Conservation (phyloP, 805 yeast species). For the Schwanniomyces occidentalis region DNA sequence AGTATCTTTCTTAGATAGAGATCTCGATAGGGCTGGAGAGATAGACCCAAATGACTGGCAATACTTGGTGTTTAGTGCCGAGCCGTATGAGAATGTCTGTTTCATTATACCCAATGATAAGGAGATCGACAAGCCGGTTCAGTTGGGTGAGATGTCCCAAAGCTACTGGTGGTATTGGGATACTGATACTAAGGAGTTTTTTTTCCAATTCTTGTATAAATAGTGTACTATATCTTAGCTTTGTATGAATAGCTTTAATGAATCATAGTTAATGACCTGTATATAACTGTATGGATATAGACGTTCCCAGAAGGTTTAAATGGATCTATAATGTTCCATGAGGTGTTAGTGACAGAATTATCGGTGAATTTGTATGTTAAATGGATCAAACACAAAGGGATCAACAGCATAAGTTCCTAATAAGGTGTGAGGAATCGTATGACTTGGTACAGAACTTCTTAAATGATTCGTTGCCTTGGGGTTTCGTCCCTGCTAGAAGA, state of each 20-base stretch:
- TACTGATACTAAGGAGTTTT: conserved; percentile 62
- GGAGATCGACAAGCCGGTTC: conserved; percentile 39
- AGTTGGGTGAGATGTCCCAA: conserved; percentile 22
- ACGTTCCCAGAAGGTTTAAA: too few species aligned
- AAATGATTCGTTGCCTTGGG: conserved; percentile 28
- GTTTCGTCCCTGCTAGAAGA: conserved; percentile 16
- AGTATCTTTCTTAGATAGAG: conserved; percentile 24
- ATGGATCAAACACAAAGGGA: neutral
- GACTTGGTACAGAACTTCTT: conserved; percentile 31
- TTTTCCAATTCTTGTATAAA: conserved; percentile 66
- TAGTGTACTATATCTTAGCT: too few species aligned
- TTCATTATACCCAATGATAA: conserved; percentile 71
- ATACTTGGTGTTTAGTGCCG: conserved; percentile 79
- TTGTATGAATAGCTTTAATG: neutral
- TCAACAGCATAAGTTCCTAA: conserved; percentile 12
- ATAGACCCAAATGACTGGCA: conserved; percentile 48
- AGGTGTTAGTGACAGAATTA: too few species aligned
- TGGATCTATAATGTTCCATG: too few species aligned
- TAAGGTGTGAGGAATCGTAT: conserved; percentile 32
- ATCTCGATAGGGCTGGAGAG: conserved; percentile 17
- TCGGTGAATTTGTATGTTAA: too few species aligned
- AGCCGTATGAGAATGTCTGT: conserved; percentile 83
- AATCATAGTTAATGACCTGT: neutral
- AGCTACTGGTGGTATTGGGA: conserved; percentile 75
- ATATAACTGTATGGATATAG: too few species aligned